Evolutionary conservation across 2,329 filamentous ascomycete species (phyloP).

Genomic region (Talaromyces marneffei): DNA sequence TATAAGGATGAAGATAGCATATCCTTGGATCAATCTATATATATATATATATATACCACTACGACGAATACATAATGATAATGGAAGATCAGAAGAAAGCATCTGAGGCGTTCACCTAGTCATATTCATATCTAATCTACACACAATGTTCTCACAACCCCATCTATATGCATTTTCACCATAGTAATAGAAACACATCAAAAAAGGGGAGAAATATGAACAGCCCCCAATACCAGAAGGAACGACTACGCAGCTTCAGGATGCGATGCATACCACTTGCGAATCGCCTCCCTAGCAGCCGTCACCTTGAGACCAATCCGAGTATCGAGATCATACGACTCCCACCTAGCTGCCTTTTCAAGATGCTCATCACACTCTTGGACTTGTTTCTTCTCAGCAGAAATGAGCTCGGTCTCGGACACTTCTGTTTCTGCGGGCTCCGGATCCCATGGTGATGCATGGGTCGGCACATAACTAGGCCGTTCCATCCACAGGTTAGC

Average conservation of each 20-base stretch:
- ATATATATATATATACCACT: not conserved
- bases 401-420: slow-evolving; percentile 20
- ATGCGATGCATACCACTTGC: slow-evolving; percentile 37
- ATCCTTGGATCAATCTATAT: not conserved
- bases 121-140: not conserved
- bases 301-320: slow-evolving; percentile 48
- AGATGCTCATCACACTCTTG: slow-evolving; percentile 51
- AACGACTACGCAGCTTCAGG: slow-evolving; percentile 6
- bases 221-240: not conserved
- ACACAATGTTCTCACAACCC: not conserved
- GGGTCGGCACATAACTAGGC: slow-evolving; percentile 33
- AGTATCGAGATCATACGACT: slow-evolving; percentile 57
- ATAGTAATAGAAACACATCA: not conserved
- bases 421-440: slow-evolving; percentile 16
- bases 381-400: slow-evolving; percentile 37
- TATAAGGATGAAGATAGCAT: no score
- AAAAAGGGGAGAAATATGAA: not conserved
- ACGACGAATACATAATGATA: not conserved
- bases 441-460: slow-evolving; percentile 17
- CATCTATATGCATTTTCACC: not conserved
- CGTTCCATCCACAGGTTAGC: slow-evolving; percentile 71
- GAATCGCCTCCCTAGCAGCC: slow-evolving; percentile 40
- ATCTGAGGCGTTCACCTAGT: not conserved
- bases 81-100: not conserved
- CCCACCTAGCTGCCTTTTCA: slow-evolving; percentile 55